Evolutionary conservation across 2,329 filamentous ascomycete genomes (phyloP).

Genomic region (Aureobasidium vineae): DNA sequence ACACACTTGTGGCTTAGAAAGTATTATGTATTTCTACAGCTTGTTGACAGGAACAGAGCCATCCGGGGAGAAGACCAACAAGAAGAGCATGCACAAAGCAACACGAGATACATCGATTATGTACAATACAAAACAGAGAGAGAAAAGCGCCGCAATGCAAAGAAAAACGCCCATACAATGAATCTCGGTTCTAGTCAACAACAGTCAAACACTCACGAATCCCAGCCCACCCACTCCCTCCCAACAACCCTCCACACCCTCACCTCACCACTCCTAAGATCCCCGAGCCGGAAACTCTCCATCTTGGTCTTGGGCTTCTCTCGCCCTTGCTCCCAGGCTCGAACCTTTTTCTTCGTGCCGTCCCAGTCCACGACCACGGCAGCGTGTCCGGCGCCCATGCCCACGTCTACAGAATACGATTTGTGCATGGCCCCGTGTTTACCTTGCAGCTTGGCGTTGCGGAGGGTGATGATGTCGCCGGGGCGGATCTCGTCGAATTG

Average conservation of each 20-base stretch:
- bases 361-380: conserved; percentile 95
- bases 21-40: no score
- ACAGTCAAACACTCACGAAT: conserved; percentile 35
- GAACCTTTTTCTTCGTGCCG: conserved; percentile 95
- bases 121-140: no score
- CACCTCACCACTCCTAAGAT: conserved; percentile 88
- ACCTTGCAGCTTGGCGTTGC: conserved; percentile 91
- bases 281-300: conserved; percentile 91
- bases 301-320: conserved; percentile 92
- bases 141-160: no score
- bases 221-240: conserved; percentile 89
- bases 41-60: no score
- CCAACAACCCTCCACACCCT: conserved; percentile 97
- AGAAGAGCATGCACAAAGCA: no score
- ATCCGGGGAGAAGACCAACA: no score
- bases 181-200: no score
- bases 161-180: no score
- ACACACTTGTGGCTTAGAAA: no score
- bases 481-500: conserved; percentile 90
- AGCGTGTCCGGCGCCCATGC: conserved; percentile 72
- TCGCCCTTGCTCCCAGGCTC: conserved; percentile 91
- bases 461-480: conserved; percentile 88
- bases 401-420: conserved; percentile 86
- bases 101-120: no score
- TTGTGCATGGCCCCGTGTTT: conserved; percentile 94